Percentiles rank a stretch among this genome's conserved stretches.
These are phyloP conservation scores for Solanum pennellii DNA, from an alignment of 257 asterid genomes.

Conservation along the genomic window DNA sequence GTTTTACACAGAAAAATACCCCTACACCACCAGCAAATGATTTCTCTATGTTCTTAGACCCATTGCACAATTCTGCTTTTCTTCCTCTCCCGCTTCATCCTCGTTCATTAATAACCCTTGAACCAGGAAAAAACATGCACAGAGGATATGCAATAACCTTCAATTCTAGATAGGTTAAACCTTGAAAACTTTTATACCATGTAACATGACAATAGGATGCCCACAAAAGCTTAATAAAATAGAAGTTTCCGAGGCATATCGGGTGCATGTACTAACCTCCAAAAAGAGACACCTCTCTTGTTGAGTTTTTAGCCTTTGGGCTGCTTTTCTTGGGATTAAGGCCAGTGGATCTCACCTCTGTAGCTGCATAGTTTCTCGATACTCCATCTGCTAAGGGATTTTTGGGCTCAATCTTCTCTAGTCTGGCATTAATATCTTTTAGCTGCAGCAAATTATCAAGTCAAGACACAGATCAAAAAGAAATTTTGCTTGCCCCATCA, in stretches of 20 bases:
- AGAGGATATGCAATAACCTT: not conserved
- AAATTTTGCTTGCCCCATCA: not conserved
- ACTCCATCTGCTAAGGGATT: slow-evolving; percentile 56
- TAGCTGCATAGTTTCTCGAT: slow-evolving; percentile 39
- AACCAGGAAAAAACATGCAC: not conserved
- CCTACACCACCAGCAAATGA: not conserved
- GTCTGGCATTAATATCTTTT: slow-evolving; percentile 80
- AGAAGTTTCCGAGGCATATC: not conserved
- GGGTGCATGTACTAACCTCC: slow-evolving; percentile 63
- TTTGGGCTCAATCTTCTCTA: slow-evolving; percentile 90
- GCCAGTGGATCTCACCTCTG: slow-evolving; percentile 46
- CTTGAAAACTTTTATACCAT: not conserved
- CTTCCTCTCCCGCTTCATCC: not conserved
- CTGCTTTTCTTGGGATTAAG: slow-evolving; percentile 67
- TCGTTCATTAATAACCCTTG: not conserved
- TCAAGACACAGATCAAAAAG: slow-evolving; percentile 4
- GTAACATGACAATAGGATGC: not conserved
- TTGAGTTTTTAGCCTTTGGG: slow-evolving; percentile 74
- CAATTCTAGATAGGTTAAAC: not conserved
- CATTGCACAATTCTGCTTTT: not conserved
- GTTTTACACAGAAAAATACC: not conserved
- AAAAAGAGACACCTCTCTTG: slow-evolving; percentile 80
- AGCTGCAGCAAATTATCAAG: slow-evolving; percentile 42
- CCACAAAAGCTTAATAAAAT: not conserved
- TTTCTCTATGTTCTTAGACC: not conserved